Evolutionary conservation across 768 basidiomycete species (phyloP).

Genomic region (Rhodotorula toruloides): DNA sequence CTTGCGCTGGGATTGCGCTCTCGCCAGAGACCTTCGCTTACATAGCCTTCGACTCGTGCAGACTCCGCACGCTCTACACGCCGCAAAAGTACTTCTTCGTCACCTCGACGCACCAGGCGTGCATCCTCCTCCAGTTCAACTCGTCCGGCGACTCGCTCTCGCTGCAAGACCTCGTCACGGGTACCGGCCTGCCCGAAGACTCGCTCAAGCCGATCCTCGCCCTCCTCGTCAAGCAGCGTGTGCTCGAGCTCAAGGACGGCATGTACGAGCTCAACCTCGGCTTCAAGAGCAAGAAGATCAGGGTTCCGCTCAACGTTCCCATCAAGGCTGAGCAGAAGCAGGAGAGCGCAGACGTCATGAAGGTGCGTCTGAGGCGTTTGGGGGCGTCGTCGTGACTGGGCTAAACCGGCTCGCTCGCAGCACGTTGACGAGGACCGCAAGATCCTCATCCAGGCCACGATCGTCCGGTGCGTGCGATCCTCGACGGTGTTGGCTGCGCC

Average conservation of each 20-base stretch:
- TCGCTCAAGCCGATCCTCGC: constrained; percentile 61
- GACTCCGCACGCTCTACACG: constrained; percentile 79
- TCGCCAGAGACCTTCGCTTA: not conserved
- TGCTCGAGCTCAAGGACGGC: constrained; percentile 84
- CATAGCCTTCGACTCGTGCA: not conserved
- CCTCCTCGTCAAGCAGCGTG: constrained; percentile 77
- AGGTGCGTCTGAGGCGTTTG: constrained; percentile 50
- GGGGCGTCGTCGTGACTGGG: not conserved
- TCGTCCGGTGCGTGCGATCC: constrained; percentile 35
- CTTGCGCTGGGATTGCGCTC: not conserved
- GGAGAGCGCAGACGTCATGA: constrained; percentile 80
- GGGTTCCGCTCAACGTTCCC: constrained; percentile 54
- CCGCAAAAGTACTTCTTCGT: constrained; percentile 93
- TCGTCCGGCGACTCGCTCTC: constrained; percentile 71
- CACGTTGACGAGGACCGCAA: constrained; percentile 91
- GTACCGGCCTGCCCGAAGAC: constrained; percentile 69
- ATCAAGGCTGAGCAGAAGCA: constrained; percentile 93
- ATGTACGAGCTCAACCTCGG: constrained; percentile 86
- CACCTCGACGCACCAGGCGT: constrained; percentile 92
- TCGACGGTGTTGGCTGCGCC: constrained; percentile 12
- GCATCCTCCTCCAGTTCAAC: constrained; percentile 91
- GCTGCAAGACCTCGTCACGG: constrained; percentile 68
- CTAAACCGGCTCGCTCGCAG: constrained; percentile 5
- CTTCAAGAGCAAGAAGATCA: constrained; percentile 47
- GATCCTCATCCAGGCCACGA: constrained; percentile 70